These are phyloP conservation scores for Globomyces sp. DNA, from an alignment of 371 early-diverging fungal genomes.

Conservation along the genomic window DNA sequence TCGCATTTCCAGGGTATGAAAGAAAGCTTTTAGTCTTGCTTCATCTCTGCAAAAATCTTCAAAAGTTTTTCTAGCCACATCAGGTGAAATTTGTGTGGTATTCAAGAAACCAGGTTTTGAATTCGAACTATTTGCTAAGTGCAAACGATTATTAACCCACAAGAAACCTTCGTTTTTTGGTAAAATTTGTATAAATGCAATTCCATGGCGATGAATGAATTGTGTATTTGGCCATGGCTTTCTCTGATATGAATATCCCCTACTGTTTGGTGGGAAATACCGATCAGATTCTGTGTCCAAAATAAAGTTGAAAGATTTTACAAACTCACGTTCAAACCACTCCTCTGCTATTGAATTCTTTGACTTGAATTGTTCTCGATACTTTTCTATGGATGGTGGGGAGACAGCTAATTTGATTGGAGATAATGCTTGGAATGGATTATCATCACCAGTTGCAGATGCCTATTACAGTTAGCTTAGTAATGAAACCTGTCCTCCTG, in stretches of 20 bases:
- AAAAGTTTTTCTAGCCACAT: background rate
- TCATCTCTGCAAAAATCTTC: constrained; percentile 5
- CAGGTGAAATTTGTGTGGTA: background rate
- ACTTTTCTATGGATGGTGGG: constrained; percentile 57
- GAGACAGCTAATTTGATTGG: constrained; percentile 61
- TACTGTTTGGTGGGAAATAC: constrained; percentile 55
- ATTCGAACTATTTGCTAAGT: constrained; percentile 20
- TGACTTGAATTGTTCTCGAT: constrained; percentile 1
- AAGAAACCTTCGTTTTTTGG: constrained; percentile 71
- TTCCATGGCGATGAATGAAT: constrained; percentile 87
- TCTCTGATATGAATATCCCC: constrained; percentile 70
- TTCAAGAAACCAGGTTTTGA: background rate
- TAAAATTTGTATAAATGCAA: constrained; percentile 87
- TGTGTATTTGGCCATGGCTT: constrained; percentile 77
- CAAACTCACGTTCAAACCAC: constrained; percentile 79
- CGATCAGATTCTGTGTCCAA: constrained; percentile 91
- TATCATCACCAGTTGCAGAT: constrained; percentile 53
- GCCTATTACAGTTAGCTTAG: constrained; percentile 17
- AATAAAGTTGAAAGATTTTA: constrained; percentile 80
- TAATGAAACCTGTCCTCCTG: constrained; percentile 65
- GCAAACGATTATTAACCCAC: constrained; percentile 87
- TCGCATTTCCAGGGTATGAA: background rate
- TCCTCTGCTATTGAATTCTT: constrained; percentile 61
- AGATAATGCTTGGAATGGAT: constrained; percentile 87
- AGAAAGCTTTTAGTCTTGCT: background rate